A percentile compares a stretch with the other conserved stretches of the same genome.
Evolutionary conservation across 2,329 filamentous ascomycete species (phyloP).

Genomic region (Teratosphaeria pseudoeucalypti): DNA sequence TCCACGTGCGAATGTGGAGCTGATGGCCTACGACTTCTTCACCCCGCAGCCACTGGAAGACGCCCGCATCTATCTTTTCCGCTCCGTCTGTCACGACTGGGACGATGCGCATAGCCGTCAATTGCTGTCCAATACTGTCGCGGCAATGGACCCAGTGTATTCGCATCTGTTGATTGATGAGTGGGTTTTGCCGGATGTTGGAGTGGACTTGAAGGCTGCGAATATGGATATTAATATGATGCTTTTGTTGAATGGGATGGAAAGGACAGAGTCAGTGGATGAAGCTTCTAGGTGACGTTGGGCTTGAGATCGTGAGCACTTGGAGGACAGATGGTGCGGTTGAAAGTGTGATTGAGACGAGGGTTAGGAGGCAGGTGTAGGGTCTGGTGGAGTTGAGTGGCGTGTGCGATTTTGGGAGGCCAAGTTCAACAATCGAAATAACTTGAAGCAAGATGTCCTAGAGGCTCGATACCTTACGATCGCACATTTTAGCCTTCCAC

Average conservation of each 20-base stretch:
- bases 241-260: constrained; percentile 1
- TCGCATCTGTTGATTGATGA: constrained; percentile 13
- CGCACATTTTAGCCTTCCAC: too few species aligned
- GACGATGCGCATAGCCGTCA: constrained; percentile 5
- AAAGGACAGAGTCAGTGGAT: constrained; percentile 7
- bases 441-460: too few species aligned
- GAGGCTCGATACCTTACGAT: too few species aligned
- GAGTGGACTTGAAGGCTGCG: constrained; percentile 5
- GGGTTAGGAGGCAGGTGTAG: background rate
- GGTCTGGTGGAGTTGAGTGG: background rate
- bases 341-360: constrained; percentile 14
- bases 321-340: background rate
- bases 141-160: constrained; percentile 10
- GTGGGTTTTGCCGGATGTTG: constrained; percentile 7
- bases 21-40: constrained; percentile 11
- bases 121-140: constrained; percentile 7
- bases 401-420: background rate
- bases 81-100: constrained; percentile 12
- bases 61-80: constrained; percentile 14
- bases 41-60: constrained; percentile 9
- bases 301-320: constrained; percentile 6
- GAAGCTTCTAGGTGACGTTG: constrained; percentile 3
- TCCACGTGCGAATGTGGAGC: constrained; percentile 2
- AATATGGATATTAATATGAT: constrained; percentile 9
- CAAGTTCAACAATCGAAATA: too few species aligned